Percentiles rank a stretch among this genome's conserved stretches.
These are phyloP conservation scores for Nicotiana undulata DNA, from an alignment of 257 asterid species.

Conservation along the genomic window DNA sequence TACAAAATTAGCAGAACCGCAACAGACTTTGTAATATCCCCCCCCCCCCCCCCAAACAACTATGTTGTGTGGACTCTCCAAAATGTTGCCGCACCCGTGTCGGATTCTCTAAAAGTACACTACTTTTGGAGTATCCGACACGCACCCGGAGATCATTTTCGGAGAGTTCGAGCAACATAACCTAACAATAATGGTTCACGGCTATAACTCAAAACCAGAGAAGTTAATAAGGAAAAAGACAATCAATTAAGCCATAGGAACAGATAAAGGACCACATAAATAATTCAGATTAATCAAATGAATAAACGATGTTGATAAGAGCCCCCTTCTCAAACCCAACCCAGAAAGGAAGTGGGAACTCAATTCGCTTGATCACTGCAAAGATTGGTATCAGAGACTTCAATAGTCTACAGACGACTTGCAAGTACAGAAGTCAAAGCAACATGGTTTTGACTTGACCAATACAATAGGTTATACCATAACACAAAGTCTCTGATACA, in stretches of 20 bases:
- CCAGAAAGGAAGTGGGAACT: not conserved
- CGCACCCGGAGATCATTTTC: too few species aligned
- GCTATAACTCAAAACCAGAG: not conserved
- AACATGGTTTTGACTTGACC: not conserved
- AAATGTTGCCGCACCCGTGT: too few species aligned
- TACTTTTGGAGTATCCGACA: too few species aligned
- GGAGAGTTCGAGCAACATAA: too few species aligned
- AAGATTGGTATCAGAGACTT: not conserved
- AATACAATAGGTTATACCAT: not conserved
- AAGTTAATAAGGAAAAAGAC: not conserved
- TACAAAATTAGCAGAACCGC: conserved; percentile 4
- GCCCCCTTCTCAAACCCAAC: not conserved
- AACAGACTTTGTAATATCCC: not conserved
- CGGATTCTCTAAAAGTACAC: too few species aligned
- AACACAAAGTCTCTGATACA: not conserved
- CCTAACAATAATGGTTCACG: not conserved
- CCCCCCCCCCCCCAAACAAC: not conserved
- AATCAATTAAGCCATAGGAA: not conserved
- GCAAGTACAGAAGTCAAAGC: not conserved
- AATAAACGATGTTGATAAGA: not conserved
- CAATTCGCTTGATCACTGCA: not conserved
- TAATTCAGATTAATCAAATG: not conserved
- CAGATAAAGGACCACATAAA: not conserved
- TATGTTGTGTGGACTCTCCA: too few species aligned
- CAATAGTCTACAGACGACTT: not conserved